phyloP scores from a whole-genome alignment of 2,329 filamentous ascomycete species.

The Claviceps purpurea region DNA sequence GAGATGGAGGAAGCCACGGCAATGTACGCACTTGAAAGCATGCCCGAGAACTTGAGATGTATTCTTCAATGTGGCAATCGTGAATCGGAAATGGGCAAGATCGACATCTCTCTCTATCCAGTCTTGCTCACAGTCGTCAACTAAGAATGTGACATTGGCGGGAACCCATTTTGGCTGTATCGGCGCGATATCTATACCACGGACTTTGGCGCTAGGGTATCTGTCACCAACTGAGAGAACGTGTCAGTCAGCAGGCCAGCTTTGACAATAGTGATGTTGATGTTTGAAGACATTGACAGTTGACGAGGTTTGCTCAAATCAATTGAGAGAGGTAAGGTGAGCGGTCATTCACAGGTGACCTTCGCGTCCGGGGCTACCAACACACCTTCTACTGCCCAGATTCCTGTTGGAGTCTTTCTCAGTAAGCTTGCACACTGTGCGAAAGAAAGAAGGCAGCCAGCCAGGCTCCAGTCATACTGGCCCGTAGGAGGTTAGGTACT shows the following conservation, averaged over 20 bases:
- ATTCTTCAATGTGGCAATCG: slow-evolving; percentile 9
- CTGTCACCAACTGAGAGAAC: slow-evolving; percentile 9
- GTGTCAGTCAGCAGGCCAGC: neutral
- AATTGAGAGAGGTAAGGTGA: neutral
- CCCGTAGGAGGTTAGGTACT: neutral
- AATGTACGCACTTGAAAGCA: slow-evolving; percentile 9
- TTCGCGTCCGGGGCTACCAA: neutral
- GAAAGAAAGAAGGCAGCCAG: neutral
- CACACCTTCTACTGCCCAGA: slow-evolving; percentile 8
- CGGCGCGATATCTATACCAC: slow-evolving; percentile 25
- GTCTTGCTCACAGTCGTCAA: slow-evolving; percentile 21
- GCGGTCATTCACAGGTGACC: neutral
- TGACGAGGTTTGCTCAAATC: too few relatives aligned
- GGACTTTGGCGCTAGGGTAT: slow-evolving; percentile 23
- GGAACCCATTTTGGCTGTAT: slow-evolving; percentile 28
- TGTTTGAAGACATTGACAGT: too few relatives aligned
- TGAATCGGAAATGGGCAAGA: slow-evolving; percentile 18
- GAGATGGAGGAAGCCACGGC: neutral
- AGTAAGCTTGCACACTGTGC: neutral
- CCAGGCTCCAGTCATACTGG: neutral
- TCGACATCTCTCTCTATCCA: slow-evolving; percentile 16
- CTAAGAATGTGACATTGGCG: slow-evolving; percentile 25
- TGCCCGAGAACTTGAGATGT: slow-evolving; percentile 8
- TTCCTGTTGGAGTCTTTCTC: slow-evolving; percentile 1
- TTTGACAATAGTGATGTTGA: too few relatives aligned